phyloP scores from a whole-genome alignment of 495 filamentous ascomycete species.

The Rusavskia elegans region DNA sequence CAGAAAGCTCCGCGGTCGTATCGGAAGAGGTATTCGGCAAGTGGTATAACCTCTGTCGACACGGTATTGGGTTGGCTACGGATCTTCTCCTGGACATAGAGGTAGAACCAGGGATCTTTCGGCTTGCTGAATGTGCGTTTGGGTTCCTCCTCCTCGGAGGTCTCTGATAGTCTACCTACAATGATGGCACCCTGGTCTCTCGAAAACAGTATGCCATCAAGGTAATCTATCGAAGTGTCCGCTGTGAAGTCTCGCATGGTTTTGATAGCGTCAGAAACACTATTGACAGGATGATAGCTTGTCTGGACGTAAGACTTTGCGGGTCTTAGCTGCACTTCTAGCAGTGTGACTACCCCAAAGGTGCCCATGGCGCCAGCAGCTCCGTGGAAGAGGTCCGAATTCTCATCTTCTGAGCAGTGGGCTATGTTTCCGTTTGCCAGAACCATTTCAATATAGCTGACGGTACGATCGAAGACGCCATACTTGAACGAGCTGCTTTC shows the following conservation, averaged over 20 bases:
- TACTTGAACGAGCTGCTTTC: conserved; percentile 40
- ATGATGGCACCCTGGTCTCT: conserved; percentile 27
- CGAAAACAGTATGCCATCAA: conserved; percentile 38
- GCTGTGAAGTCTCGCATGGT: conserved; percentile 16
- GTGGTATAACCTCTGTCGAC: conserved; percentile 30
- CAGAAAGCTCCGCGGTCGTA: conserved; percentile 50
- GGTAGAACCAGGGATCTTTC: conserved; percentile 43
- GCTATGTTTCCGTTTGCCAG: conserved; percentile 35
- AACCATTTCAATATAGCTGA: conserved; percentile 36
- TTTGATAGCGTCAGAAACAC: conserved; percentile 24
- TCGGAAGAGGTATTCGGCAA: conserved; percentile 44
- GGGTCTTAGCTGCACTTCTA: conserved; percentile 33
- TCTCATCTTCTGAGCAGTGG: conserved; percentile 20
- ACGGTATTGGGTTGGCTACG: conserved; percentile 4
- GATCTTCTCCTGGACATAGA: conserved; percentile 25
- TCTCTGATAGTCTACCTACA: conserved; percentile 29
- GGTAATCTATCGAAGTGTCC: conserved; percentile 30
- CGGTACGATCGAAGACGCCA: conserved; percentile 38
- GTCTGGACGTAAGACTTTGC: conserved; percentile 34
- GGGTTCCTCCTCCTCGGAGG: not conserved
- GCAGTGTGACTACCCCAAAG: conserved; percentile 34
- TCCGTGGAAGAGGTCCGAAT: conserved; percentile 34
- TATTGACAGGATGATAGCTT: conserved; percentile 27
- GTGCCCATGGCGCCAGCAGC: conserved; percentile 36
- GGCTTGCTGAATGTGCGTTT: conserved; percentile 29